These are phyloP conservation scores for Annona squamosa DNA, from an alignment of 164 flowering plant genomes.

Conservation along the genomic window DNA sequence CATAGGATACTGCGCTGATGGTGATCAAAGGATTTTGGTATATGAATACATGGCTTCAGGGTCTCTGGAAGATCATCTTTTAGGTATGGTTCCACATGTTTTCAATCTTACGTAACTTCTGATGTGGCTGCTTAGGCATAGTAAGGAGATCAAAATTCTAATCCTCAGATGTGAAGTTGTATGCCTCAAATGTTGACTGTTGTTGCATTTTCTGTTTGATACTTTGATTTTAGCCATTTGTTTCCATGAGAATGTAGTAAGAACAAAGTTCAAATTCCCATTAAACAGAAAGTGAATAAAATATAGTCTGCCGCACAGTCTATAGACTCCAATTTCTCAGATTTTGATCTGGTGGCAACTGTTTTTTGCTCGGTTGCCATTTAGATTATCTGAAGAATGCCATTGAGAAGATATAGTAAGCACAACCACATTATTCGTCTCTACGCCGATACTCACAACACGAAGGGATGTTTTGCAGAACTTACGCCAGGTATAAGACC, in stretches of 20 bases:
- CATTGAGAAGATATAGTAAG: no score
- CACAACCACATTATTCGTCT: neutral
- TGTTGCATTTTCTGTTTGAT: no score
- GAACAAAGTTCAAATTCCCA: no score
- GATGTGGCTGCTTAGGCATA: neutral
- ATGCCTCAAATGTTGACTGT: neutral
- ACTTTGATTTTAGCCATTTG: no score
- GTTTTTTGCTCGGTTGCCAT: neutral
- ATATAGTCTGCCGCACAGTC: no score
- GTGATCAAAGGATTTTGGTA: constrained; percentile 68
- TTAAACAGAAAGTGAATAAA: no score
- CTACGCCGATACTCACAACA: neutral
- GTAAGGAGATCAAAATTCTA: neutral
- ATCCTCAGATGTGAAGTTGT: neutral
- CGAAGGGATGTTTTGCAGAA: constrained; percentile 24
- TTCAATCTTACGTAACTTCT: neutral
- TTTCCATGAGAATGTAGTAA: no score
- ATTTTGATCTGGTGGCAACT: no score
- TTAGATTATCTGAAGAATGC: no score
- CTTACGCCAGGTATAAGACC: constrained; percentile 38
- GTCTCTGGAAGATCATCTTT: constrained; percentile 80
- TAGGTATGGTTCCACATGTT: constrained; percentile 35
- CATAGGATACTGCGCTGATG: constrained; percentile 80
- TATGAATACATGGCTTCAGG: constrained; percentile 77
- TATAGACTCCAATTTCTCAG: no score